Conservation (phyloP, 148 eudicot species). For the Fagopyrum tataricum region DNA sequence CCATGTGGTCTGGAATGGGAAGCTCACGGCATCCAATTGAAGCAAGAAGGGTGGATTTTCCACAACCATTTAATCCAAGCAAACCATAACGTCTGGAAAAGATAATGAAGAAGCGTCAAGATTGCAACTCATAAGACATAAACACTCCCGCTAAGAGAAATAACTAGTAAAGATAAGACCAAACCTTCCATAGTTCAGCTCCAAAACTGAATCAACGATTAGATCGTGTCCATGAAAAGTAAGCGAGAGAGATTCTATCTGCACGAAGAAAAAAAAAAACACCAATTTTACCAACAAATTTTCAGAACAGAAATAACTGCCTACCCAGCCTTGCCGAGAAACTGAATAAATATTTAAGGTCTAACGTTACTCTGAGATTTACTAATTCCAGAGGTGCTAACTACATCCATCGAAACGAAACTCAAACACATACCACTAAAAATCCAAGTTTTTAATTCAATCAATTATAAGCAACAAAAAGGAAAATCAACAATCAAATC, state of each 20-base stretch:
- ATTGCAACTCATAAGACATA: background rate
- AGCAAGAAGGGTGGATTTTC: conserved; percentile 93
- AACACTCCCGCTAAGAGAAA: background rate
- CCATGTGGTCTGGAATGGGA: conserved; percentile 99
- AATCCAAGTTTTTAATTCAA: background rate
- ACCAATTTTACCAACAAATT: background rate
- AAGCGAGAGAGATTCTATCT: conserved; percentile 95
- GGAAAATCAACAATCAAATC: background rate
- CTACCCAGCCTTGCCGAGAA: background rate
- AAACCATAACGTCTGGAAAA: conserved; percentile 81
- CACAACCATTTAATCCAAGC: conserved; percentile 97
- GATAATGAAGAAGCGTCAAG: conserved; percentile 3
- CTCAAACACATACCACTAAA: background rate
- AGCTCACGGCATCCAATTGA: conserved; percentile 88
- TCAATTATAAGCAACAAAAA: background rate
- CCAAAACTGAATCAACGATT: conserved; percentile 79
- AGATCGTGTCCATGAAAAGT: conserved; percentile 99
- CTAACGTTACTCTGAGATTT: background rate
- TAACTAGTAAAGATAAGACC: conserved; percentile 8
- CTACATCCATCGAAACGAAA: background rate
- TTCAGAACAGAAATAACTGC: no score
- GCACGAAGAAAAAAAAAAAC: conserved; percentile 24
- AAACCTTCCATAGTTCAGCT: conserved; percentile 95
- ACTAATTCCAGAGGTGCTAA: background rate
- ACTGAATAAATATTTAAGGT: background rate